Evolutionary conservation across 352 stramenopile genomes (phyloP).

Genomic region (Phytophthora niederhauseri): DNA sequence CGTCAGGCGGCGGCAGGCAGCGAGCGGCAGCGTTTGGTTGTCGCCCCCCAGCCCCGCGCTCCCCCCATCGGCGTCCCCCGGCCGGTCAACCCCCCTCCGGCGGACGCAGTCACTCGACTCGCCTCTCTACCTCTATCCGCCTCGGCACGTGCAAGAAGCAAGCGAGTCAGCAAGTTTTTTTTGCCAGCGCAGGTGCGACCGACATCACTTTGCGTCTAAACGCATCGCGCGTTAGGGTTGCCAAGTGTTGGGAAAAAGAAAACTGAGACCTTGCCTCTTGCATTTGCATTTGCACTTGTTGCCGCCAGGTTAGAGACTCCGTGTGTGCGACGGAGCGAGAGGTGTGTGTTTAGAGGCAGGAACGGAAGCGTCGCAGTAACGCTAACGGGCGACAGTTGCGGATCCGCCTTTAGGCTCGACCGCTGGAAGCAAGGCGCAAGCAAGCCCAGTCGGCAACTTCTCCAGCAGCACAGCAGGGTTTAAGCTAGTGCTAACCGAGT

Average conservation of each 20-base stretch:
- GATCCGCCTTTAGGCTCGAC: slow-evolving; percentile 6
- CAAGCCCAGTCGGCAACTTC: background rate
- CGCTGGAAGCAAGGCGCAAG: background rate
- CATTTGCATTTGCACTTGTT: background rate
- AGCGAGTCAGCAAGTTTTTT: background rate
- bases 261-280: slow-evolving; percentile 10
- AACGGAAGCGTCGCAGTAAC: slow-evolving; percentile 28
- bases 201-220: background rate
- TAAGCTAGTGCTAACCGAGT: background rate
- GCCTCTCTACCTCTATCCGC: background rate
- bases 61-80: background rate
- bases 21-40: slow-evolving; percentile 46
- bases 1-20: slow-evolving; percentile 14
- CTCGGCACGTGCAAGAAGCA: background rate
- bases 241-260: background rate
- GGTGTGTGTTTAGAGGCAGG: background rate
- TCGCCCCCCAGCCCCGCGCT: slow-evolving; percentile 20
- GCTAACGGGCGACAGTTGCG: slow-evolving; percentile 9
- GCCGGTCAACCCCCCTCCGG: no score
- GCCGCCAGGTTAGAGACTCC: background rate
- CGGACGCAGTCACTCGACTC: background rate
- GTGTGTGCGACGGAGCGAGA: background rate
- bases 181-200: background rate
- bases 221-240: background rate
- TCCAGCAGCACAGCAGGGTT: background rate